Evolutionary conservation across 352 stramenopile species (phyloP).

Genomic region (Phytophthora citrophthora): DNA sequence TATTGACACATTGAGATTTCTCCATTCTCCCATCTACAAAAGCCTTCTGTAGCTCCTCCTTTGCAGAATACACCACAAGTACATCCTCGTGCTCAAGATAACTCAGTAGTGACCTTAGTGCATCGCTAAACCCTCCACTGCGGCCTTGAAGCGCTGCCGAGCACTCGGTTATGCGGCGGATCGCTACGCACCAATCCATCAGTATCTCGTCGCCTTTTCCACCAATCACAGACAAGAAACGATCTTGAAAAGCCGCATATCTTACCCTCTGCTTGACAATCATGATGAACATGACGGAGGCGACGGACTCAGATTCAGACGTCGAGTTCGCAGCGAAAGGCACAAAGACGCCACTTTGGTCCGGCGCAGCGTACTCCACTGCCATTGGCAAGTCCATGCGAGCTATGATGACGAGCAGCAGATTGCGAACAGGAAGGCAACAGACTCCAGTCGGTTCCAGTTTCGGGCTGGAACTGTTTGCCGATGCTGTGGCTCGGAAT

Average conservation of each 20-base stretch:
- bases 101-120: conserved; percentile 22
- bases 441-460: conserved; percentile 1
- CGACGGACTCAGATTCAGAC: conserved; percentile 15
- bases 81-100: conserved; percentile 42
- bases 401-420: conserved; percentile 53
- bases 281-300: conserved; percentile 39
- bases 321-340: conserved; percentile 10
- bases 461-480: conserved; percentile 35
- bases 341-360: conserved; percentile 20
- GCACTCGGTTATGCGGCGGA: conserved; percentile 9
- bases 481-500: conserved; percentile 42
- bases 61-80: conserved; percentile 49
- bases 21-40: conserved; percentile 2
- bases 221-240: conserved; percentile 10
- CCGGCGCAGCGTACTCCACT: conserved; percentile 42
- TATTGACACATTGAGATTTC: conserved; percentile 9
- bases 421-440: conserved; percentile 10
- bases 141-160: conserved; percentile 10
- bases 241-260: conserved; percentile 42
- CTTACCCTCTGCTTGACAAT: conserved; percentile 4
- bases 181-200: conserved; percentile 14
- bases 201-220: neutral
- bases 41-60: conserved; percentile 40
- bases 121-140: neutral
- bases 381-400: conserved; percentile 60